Evolutionary conservation across 1,284 basidiomycete species (phyloP), one percentile per base, ranked within the genome.

Genomic region (Chondrostereum purpureum): DNA sequence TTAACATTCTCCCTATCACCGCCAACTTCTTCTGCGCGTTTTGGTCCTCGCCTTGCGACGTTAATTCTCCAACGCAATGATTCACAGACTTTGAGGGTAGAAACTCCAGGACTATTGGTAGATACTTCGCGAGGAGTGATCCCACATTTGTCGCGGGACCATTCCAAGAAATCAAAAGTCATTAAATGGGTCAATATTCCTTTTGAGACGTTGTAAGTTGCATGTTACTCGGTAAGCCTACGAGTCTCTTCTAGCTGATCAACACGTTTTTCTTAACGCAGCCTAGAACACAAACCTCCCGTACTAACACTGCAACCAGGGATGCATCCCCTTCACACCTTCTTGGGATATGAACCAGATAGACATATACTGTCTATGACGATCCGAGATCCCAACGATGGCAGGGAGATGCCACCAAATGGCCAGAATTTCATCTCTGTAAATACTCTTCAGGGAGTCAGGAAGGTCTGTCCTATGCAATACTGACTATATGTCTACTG

Each of bases 181-280:
- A 72, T 85, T 22, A 68, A 61, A 48, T 85, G 81, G 75, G 63
- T 86, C 0, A 72, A 85, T 51, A 61, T 88, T 0, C 77, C 86
- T 0, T 88, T 88, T 55, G 88, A 91, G 63, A 76, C 80, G 19
- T 89, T 90, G 88, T 89, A 59, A 74, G 86, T 72, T n/a, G 49
- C 44, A 41, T 42, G 24, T 44, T 54, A 50, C 39, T 55, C 24
- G 20, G 33, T 47, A 18, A 38, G 20, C 37, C 44, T 36, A 27
- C 22, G 22, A 17, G 12, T 13, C 18, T 12, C n/a, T 42, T 14
- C 37, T 44, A 37, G 36, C 21, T 36, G 31, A 36, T 33, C 27
- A 42, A 35, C 23, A 19, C 13, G 45, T 41, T 45, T 19, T 33
- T 39, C 36, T 48, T n/a, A 42, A 39, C 22, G 39, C 51, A 87